Evolutionary conservation across 2,329 filamentous ascomycete genomes (phyloP).

Genomic region (Botryotinia globosa): DNA sequence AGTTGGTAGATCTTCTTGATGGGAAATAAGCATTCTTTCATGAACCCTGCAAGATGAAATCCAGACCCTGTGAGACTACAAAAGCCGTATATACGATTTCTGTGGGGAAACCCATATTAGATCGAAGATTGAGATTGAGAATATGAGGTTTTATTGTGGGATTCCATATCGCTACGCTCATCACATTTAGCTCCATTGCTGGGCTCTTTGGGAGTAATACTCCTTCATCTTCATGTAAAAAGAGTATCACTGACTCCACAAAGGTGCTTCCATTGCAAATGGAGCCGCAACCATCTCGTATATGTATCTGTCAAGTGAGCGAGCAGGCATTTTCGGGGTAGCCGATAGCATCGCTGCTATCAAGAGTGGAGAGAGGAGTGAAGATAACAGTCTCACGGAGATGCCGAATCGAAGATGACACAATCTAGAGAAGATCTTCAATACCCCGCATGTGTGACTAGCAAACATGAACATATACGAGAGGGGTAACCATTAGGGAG

Average conservation of each 20-base stretch:
- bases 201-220: conserved; percentile 31
- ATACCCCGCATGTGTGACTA: no score
- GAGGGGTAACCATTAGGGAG: no score
- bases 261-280: conserved; percentile 47
- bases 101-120: no score
- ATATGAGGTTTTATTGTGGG: no score
- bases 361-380: no score
- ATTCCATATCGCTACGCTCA: conserved; percentile 49
- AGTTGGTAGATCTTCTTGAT: background rate
- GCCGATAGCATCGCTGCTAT: no score
- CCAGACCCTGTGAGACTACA: background rate
- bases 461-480: no score
- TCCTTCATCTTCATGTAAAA: background rate
- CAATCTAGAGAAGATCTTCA: no score
- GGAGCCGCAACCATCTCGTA: conserved; percentile 51
- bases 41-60: background rate
- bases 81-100: no score
- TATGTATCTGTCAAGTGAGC: conserved; percentile 47
- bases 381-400: no score
- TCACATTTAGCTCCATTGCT: conserved; percentile 46
- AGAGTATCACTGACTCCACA: background rate
- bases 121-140: no score
- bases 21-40: background rate
- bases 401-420: no score
- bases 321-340: conserved; percentile 42